phyloP scores from a whole-genome alignment of 192 early-diverging fungal species.

The Coemansia sp. region DNA sequence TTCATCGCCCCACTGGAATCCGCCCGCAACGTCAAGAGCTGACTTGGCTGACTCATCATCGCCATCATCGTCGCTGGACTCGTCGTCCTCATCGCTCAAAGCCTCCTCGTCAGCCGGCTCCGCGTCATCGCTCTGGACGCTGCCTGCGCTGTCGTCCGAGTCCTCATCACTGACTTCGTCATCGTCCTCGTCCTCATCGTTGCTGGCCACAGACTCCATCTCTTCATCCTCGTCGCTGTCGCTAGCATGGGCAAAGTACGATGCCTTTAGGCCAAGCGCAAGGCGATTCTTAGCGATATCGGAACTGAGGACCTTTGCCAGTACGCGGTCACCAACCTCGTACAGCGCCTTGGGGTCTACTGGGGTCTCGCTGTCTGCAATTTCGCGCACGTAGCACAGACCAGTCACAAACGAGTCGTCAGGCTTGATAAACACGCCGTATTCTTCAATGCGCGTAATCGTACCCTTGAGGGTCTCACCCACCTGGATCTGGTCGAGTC shows the following conservation, averaged over 20 bases:
- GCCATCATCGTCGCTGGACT: constrained; percentile 9
- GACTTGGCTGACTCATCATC: constrained; percentile 14
- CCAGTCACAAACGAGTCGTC: constrained; percentile 76
- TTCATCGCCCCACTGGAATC: constrained; percentile 60
- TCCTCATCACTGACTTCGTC: constrained; percentile 12
- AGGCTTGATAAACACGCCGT: constrained; percentile 84
- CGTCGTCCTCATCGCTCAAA: not conserved
- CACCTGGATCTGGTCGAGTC: constrained; percentile 63
- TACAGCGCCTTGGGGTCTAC: constrained; percentile 73
- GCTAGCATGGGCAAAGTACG: constrained; percentile 69
- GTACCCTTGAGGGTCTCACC: constrained; percentile 82
- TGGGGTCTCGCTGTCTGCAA: constrained; percentile 77
- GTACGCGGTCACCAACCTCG: constrained; percentile 81
- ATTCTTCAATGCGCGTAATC: constrained; percentile 70
- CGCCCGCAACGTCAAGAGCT: constrained; percentile 42
- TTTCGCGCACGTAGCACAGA: constrained; percentile 84
- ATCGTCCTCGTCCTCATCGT: constrained; percentile 28
- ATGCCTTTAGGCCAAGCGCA: constrained; percentile 81
- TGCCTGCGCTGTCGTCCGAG: constrained; percentile 10
- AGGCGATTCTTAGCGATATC: constrained; percentile 70
- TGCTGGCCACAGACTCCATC: constrained; percentile 13
- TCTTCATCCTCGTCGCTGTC: constrained; percentile 38
- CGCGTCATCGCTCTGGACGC: constrained; percentile 6
- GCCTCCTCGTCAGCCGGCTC: not conserved
- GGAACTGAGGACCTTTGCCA: constrained; percentile 77